Base-by-base conservation (phyloP, 1,284 basidiomycete genomes). In the Vanrija humicola region DNA sequence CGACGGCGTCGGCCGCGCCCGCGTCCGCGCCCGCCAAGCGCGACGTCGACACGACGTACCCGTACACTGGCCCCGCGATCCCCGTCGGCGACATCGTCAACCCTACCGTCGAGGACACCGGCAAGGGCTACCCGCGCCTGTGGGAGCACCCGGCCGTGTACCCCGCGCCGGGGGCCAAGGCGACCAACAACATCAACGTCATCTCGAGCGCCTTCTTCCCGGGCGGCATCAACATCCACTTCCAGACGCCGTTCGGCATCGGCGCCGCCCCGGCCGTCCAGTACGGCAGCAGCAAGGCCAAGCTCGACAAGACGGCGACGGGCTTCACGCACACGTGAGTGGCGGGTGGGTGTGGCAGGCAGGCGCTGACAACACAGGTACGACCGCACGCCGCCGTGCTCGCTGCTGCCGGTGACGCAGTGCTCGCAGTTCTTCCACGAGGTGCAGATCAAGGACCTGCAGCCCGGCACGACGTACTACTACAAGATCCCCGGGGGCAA, bases 181-280 rank as follows among this genome's bases (percentile, higher is more conserved):
- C 63, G 23, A 68, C 61, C 34, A 69, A 69, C 63, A 69, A 69
- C 63, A 68, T 69, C 63, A 69, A 69, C 48, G 64, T 65, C 55
- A 67, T 69, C 46, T 59, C 59, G 9, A 54, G 55, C 10, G 57
- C 66, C 6, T 63, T 54, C 54, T 46, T 60, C 42, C 66, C 65
- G n/a, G 50, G 43, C 21, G 68, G 68, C 18, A 62, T 69, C 43
- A 64, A 68, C 52, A 45, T 69, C 18, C 68, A 69, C 56, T 69
- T 69, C 61, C 63, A 64, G 54, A 69, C 68, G 5, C 65, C 68
- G 2, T 68, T 64, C 50, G 68, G 66, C 5, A 66, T 69, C 45
- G 63, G 60, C 21, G 48, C 46, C 1, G 52, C 54, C 39, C 66
- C 68, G 1, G 42, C 23, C 14, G 58, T 69, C 29, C 42, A 58